phyloP scores from a whole-genome alignment of 352 stramenopile genomes.

The Poterioochromonas sp. region DNA sequence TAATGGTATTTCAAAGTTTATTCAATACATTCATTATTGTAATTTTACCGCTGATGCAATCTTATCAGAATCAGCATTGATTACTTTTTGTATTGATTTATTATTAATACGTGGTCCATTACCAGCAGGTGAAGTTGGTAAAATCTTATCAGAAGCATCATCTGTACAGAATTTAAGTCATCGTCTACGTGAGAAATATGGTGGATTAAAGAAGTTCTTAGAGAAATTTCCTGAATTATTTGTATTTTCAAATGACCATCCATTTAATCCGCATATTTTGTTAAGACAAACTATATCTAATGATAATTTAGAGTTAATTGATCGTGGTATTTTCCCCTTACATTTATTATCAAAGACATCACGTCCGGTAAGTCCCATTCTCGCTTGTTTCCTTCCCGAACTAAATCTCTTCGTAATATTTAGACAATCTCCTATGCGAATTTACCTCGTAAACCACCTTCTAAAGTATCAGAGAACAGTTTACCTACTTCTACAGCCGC shows the following conservation, averaged over 20 bases:
- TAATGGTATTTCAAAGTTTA: too few species aligned
- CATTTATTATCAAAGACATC: too few species aligned
- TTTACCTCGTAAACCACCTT: too few species aligned
- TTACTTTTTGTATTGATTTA: conserved; percentile 36
- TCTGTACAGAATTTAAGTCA: conserved; percentile 31
- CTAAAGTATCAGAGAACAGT: too few species aligned
- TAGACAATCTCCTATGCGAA: too few species aligned
- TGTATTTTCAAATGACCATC: conserved; percentile 36
- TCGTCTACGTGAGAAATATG: conserved; percentile 43
- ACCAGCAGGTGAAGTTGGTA: conserved; percentile 46
- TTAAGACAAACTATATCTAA: neutral
- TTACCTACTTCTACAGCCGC: too few species aligned
- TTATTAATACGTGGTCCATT: conserved; percentile 40
- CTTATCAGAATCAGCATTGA: conserved; percentile 39
- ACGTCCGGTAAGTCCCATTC: too few species aligned
- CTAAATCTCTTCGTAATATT: too few species aligned
- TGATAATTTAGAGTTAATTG: neutral
- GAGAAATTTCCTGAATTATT: conserved; percentile 44
- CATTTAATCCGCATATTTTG: conserved; percentile 28
- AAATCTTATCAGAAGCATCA: conserved; percentile 41
- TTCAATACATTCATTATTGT: conserved; percentile 6
- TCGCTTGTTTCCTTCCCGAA: too few species aligned
- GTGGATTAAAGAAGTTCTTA: conserved; percentile 48
- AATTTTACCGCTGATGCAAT: conserved; percentile 1
- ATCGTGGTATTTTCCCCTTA: neutral